Evolutionary conservation across 108 stramenopile species (phyloP).

Genomic region (Nitzschia sp.): DNA sequence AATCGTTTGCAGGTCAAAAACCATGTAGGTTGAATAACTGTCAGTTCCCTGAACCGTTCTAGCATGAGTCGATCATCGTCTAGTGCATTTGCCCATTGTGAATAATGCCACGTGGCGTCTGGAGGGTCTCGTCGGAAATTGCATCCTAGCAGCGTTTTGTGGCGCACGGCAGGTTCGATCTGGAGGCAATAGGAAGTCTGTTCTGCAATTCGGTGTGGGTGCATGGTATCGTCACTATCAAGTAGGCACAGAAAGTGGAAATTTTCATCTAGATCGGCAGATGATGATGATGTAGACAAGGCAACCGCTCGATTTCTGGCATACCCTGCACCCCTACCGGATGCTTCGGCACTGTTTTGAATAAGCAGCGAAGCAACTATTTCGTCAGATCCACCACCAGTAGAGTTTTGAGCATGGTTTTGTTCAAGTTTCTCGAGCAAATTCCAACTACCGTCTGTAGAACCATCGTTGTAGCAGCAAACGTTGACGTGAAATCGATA

Average conservation of each 20-base stretch:
- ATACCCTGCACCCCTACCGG: constrained; percentile 70
- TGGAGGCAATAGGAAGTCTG: constrained; percentile 60
- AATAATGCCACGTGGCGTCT: constrained; percentile 87
- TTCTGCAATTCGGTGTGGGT: constrained; percentile 61
- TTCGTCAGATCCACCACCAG: not conserved
- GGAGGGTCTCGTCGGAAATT: constrained; percentile 76
- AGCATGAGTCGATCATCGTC: constrained; percentile 67
- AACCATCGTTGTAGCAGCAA: constrained; percentile 83
- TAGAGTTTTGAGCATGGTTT: not conserved
- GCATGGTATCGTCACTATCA: constrained; percentile 87
- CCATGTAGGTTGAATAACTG: constrained; percentile 91
- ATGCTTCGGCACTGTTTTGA: constrained; percentile 29
- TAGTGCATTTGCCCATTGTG: constrained; percentile 82
- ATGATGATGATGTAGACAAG: constrained; percentile 16
- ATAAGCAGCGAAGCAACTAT: constrained; percentile 29
- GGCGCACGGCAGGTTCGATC: constrained; percentile 22
- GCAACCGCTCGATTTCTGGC: constrained; percentile 79
- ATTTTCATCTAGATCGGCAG: not conserved
- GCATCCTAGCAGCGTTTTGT: constrained; percentile 70
- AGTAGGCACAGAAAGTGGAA: constrained; percentile 67
- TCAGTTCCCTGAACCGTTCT: constrained; percentile 85
- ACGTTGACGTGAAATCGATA: constrained; percentile 49
- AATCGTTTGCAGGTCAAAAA: constrained; percentile 58
- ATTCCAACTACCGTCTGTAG: constrained; percentile 59
- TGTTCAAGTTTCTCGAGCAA: constrained; percentile 29